Percentiles rank a stretch among this genome's conserved stretches.
Conservation (phyloP, 192 early-diverging fungal genomes). For the Mortierella claussenii region DNA sequence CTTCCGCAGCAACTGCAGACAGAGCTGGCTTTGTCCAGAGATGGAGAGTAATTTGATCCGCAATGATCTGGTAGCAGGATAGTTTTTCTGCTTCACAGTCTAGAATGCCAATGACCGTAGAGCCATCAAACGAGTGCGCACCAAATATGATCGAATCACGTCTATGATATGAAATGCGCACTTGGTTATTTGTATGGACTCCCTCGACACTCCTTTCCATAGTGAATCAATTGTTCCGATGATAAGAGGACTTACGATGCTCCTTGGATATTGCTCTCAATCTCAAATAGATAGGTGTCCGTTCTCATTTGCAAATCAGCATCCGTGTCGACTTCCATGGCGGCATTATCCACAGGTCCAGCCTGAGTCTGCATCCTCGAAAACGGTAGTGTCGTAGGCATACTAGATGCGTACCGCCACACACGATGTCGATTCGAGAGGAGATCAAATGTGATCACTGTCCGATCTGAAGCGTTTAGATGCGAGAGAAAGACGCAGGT, state of each 20-base stretch:
- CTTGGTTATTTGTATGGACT: too few species aligned
- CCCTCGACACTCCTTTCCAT: too few species aligned
- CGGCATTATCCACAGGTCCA: background rate
- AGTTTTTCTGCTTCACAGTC: constrained; percentile 20
- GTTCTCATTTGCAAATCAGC: constrained; percentile 28
- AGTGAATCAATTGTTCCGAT: background rate
- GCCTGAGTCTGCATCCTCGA: constrained; percentile 5
- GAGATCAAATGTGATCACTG: constrained; percentile 28
- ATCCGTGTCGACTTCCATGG: constrained; percentile 15
- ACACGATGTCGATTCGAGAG: constrained; percentile 17
- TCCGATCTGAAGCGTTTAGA: constrained; percentile 5
- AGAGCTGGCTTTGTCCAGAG: constrained; percentile 44
- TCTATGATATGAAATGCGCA: background rate
- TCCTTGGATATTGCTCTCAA: constrained; percentile 22
- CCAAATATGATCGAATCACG: constrained; percentile 30
- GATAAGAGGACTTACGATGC: constrained; percentile 18
- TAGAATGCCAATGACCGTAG: constrained; percentile 40
- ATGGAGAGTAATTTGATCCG: constrained; percentile 8
- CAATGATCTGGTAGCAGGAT: constrained; percentile 18
- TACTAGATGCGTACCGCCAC: constrained; percentile 28
- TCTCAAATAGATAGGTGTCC: constrained; percentile 29
- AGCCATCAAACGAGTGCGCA: constrained; percentile 43
- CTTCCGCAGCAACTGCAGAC: constrained; percentile 53
- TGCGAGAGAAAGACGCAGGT: constrained; percentile 21
- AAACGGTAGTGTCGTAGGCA: constrained; percentile 11